Conservation (phyloP, 805 yeast species). For the Hyphopichia homilentoma region DNA sequence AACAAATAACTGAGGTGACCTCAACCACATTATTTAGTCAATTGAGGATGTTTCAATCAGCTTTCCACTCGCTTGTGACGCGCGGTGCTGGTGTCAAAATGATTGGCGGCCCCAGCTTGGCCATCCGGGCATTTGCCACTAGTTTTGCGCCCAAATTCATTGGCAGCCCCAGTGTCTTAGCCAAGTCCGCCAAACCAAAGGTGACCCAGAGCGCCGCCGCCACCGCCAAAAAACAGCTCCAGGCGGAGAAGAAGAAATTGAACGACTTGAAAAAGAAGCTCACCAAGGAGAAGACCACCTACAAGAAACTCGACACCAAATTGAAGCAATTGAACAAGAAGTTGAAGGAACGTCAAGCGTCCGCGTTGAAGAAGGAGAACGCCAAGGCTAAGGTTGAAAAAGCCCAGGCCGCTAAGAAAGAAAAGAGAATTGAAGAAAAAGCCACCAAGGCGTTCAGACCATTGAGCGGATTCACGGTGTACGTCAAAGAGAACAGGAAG, state of each 20-base stretch:
- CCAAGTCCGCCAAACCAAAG: too few species aligned
- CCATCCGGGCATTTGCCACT: too few species aligned
- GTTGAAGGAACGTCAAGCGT: constrained; percentile 10
- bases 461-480: constrained; percentile 20
- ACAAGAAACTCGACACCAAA: not conserved
- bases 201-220: not conserved
- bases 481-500: constrained; percentile 17
- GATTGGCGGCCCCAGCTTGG: too few species aligned
- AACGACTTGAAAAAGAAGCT: constrained; percentile 15
- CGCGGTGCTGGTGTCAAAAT: too few species aligned
- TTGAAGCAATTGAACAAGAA: constrained; percentile 12
- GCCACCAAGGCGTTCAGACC: constrained; percentile 23
- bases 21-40: too few species aligned
- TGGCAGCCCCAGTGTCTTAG: too few species aligned
- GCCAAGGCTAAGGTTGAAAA: constrained; percentile 1
- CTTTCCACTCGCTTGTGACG: too few species aligned
- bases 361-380: too few species aligned
- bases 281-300: constrained; percentile 12
- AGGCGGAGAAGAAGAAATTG: constrained; percentile 12
- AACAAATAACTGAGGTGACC: too few species aligned
- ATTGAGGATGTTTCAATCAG: too few species aligned
- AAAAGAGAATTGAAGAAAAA: constrained; percentile 10
- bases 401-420: constrained; percentile 9
- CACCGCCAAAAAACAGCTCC: not conserved
- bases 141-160: too few species aligned